These are phyloP conservation scores for Lavandula angustifolia DNA, from an alignment of 257 asterid species.

Conservation along the genomic window DNA sequence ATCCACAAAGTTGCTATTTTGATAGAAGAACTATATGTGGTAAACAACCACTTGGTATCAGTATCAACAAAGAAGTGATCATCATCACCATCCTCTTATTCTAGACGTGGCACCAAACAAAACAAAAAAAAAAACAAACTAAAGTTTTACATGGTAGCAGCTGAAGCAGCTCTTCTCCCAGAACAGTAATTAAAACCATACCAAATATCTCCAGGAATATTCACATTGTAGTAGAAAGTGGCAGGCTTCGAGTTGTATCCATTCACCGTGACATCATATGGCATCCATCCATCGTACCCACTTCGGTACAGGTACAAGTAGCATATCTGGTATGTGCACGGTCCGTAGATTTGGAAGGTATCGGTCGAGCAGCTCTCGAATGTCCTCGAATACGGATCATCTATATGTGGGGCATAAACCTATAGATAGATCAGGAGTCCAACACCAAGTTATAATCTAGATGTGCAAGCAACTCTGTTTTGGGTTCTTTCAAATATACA, in stretches of 20 bases:
- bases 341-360: slow-evolving; percentile 66
- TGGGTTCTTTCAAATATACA: not conserved
- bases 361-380: slow-evolving; percentile 87
- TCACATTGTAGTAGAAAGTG: slow-evolving; percentile 63
- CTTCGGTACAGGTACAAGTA: slow-evolving; percentile 85
- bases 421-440: slow-evolving; percentile 22
- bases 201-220: slow-evolving; percentile 68
- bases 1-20: slow-evolving; percentile 9
- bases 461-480: not conserved
- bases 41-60: not conserved
- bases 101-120: not conserved
- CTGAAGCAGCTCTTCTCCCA: slow-evolving; percentile 34
- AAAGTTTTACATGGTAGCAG: slow-evolving; percentile 20
- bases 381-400: slow-evolving; percentile 62
- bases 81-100: slow-evolving; percentile 16
- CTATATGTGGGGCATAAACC: slow-evolving; percentile 89
- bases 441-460: not conserved
- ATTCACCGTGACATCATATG: slow-evolving; percentile 61
- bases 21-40: not conserved
- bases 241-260: slow-evolving; percentile 58
- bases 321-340: slow-evolving; percentile 89
- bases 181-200: slow-evolving; percentile 71
- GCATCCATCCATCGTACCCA: slow-evolving; percentile 92
- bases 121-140: not conserved
- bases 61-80: slow-evolving; percentile 7